Evolutionary conservation across 805 yeast genomes (phyloP).

Genomic region (Pichia exigua): DNA sequence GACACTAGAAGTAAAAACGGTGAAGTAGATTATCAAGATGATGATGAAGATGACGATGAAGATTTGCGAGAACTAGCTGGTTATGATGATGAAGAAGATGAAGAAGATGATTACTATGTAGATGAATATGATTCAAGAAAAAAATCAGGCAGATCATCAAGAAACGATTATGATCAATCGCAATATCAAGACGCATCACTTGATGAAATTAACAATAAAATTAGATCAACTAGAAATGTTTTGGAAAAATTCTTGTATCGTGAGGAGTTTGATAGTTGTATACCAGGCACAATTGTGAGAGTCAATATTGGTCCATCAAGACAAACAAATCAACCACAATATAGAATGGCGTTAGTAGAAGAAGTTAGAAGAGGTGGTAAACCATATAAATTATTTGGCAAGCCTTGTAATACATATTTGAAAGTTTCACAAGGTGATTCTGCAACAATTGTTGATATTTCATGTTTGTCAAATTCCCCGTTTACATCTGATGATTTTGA

Average conservation of each 20-base stretch:
- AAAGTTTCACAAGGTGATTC: constrained; percentile 76
- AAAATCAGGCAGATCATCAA: constrained; percentile 26
- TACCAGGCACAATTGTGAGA: constrained; percentile 71
- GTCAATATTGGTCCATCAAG: constrained; percentile 72
- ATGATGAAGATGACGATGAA: constrained; percentile 30
- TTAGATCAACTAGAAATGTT: constrained; percentile 70
- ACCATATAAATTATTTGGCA: constrained; percentile 35
- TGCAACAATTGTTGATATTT: constrained; percentile 68
- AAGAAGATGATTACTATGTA: constrained; percentile 22
- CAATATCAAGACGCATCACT: constrained; percentile 39
- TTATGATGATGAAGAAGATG: constrained; percentile 28
- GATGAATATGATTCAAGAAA: constrained; percentile 17
- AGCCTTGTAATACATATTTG: constrained; percentile 45
- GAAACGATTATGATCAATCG: constrained; percentile 33
- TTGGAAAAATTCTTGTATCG: constrained; percentile 71
- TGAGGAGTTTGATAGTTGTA: constrained; percentile 66
- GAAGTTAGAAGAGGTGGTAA: constrained; percentile 38
- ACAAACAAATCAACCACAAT: constrained; percentile 53
- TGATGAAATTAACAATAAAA: constrained; percentile 54
- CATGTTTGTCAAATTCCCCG: constrained; percentile 70
- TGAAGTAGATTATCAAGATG: constrained; percentile 9
- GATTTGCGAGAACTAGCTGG: constrained; percentile 34
- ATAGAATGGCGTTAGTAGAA: constrained; percentile 78
- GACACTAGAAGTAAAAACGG: constrained; percentile 8
- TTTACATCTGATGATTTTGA: constrained; percentile 67